phyloP scores from a whole-genome alignment of 768 basidiomycete genomes.

The Pisolithus tinctorius region DNA sequence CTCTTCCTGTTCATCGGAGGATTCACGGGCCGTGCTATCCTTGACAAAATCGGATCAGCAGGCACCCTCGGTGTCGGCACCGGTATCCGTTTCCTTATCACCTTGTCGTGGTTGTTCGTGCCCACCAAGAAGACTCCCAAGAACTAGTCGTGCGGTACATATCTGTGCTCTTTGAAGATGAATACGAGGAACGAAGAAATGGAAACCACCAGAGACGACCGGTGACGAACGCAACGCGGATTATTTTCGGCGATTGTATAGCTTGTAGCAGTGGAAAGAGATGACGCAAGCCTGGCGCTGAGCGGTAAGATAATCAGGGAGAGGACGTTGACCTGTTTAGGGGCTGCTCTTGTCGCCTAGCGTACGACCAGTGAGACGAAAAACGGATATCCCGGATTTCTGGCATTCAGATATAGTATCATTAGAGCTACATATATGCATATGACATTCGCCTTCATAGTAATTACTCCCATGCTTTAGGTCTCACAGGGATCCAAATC shows the following conservation, averaged over 20 bases:
- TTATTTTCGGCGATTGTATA: not conserved
- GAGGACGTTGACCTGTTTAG: too few species aligned
- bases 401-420: too few species aligned
- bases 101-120: slow-evolving; percentile 61
- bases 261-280: not conserved
- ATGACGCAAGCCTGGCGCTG: not conserved
- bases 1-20: slow-evolving; percentile 69
- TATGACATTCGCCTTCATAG: too few species aligned
- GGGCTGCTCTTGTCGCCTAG: too few species aligned
- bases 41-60: slow-evolving; percentile 54
- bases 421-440: too few species aligned
- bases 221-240: not conserved
- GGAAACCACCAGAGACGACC: slow-evolving; percentile 2
- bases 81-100: slow-evolving; percentile 54
- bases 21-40: slow-evolving; percentile 54
- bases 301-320: not conserved
- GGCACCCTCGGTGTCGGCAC: slow-evolving; percentile 59
- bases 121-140: slow-evolving; percentile 26
- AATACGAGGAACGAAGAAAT: not conserved
- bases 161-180: not conserved
- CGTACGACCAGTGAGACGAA: too few species aligned
- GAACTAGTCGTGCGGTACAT: not conserved
- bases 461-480: too few species aligned
- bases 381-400: too few species aligned
- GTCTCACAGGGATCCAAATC: too few species aligned